Evolutionary conservation across 176 grass and related monocot genomes (phyloP).

Genomic region (Raddia distichophylla): DNA sequence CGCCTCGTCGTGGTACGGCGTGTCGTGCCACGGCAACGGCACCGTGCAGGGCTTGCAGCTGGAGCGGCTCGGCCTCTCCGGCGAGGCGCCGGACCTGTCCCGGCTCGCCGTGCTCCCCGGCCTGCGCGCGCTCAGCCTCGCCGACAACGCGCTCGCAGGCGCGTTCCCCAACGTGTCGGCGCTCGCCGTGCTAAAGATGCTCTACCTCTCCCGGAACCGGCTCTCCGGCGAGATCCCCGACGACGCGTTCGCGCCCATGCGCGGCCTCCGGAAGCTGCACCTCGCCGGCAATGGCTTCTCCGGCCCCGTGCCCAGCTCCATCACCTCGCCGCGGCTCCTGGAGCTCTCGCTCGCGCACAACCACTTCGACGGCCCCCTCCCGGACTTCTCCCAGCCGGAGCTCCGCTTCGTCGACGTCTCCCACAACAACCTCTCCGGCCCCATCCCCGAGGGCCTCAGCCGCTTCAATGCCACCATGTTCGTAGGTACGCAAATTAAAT

Average conservation of each 20-base stretch:
- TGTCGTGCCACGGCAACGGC: conserved; percentile 71
- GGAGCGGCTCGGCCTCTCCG: conserved; percentile 67
- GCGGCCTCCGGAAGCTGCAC: conserved; percentile 72
- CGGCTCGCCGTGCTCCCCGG: conserved; percentile 43
- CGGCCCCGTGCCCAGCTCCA: conserved; percentile 58
- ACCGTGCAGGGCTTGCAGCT: conserved; percentile 76
- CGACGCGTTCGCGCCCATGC: conserved; percentile 65
- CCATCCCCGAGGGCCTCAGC: conserved; percentile 59
- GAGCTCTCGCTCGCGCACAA: conserved; percentile 70
- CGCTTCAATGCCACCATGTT: conserved; percentile 68
- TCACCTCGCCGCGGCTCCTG: conserved; percentile 64
- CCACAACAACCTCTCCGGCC: conserved; percentile 70
- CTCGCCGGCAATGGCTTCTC: conserved; percentile 67
- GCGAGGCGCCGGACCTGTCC: conserved; percentile 41
- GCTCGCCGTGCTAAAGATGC: conserved; percentile 59
- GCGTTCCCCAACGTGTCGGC: conserved; percentile 70
- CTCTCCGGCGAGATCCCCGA: conserved; percentile 68
- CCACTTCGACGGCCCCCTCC: conserved; percentile 58
- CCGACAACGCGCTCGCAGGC: conserved; percentile 72
- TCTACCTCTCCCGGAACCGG: conserved; percentile 74
- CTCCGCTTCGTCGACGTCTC: conserved; percentile 67
- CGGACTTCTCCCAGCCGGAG: conserved; percentile 61
- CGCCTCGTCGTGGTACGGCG: conserved; percentile 64
- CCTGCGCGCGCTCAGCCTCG: conserved; percentile 70
- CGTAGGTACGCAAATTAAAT: conserved; percentile 41